Evolutionary conservation across 2,329 filamentous ascomycete genomes (phyloP), one percentile per base, ranked within the genome.

Genomic region (Juglanconis oblonga): DNA sequence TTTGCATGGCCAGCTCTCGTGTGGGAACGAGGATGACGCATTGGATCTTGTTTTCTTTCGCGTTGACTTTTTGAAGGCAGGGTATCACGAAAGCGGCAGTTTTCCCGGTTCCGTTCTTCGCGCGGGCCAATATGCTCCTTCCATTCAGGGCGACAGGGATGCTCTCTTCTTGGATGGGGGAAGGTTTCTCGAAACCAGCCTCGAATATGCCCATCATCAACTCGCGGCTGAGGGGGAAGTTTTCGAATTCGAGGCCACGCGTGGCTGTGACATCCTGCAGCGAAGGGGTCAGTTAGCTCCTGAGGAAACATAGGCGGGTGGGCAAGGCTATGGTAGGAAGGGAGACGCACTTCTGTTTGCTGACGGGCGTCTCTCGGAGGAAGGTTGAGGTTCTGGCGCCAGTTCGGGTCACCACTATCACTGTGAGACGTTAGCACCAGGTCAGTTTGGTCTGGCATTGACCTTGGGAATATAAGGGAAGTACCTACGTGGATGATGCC

Each of bases 141-240:
- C 95, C 95, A 52, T 94, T 96, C 59, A 99, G 84, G 54, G 95
- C 95, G 66, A 99, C 94, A 52, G 95, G 95, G 71, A 99, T 97
- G 58, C 95, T 92, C 79, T 98, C 95, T 87, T 99, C 95, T 86
- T 99, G 95, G 69, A 99, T 99, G 10, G 95, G 95, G 59, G 95
- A 99, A 14, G 95, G 95, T 79, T 96, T 97, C 76, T 99, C 95
- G 76, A 97, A 99, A 65, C 95, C 95, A 67, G 95, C 95, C 80
- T 99, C 95, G 76, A 98, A 99, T 67, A 99, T 98, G 64, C 95
- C 95, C 94, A 98, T 99, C 79, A 99, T 86, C 63, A 99, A 81
- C 73, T 97, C 91, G 73, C 95, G 86, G 81, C 96, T 97, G 69
- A 99, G 88, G 67, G 90, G 90, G 74, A 99, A 97, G 67, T 98